Evolutionary conservation across 208 protist genomes (phyloP), one percentile per base, ranked within the genome.

Genomic region (Leishmania tropica): DNA sequence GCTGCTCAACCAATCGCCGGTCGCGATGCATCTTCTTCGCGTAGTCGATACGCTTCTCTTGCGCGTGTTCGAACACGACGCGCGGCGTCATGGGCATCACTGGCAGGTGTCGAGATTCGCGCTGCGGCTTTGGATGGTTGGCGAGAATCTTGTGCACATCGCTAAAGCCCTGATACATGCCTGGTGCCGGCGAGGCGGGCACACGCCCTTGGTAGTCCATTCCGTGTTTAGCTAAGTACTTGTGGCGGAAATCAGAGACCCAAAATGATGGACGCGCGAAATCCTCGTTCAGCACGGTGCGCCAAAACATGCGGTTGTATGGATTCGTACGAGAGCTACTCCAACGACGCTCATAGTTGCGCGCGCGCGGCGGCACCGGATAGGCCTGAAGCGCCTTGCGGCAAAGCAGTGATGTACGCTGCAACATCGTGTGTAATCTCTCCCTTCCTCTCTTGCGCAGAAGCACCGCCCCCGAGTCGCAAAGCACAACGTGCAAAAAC

Each of bases 81-180:
- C 96, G 96, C 51, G 96, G 94, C 11, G 94, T 97, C 93, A 97
- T 95, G 48, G 96, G 93, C 89, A 97, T 93, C 54, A 98, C 91
- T 3, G 96, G 96, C 35, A 98, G 81, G 80, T 97, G 94, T 13
- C 94, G 93, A 17, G 96, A 97, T 85, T 97, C 94, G 31, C 96
- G 89, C 78, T 97, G 94, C 51, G 96, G 96, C 87, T 96, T 97
- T 15, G 95, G 93, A 83, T 98, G 95, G 64, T 95, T 95, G 17
- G 89, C 92, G 15, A 98, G 84, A 45, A 97, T 87, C 81, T 96
- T 96, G 68, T 97, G 92, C 51, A 95, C 90, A 77, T 98, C 92
- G 77, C 88, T 93, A 78, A 97, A 96, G 48, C 91, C 93, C 76
- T 98, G 96, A 81, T 98, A 98, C 47, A 88, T 92, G 37, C 96